phyloP scores from a whole-genome alignment of 2,329 filamentous ascomycete species.

The Stagonosporopsis cucurbitacearum region DNA sequence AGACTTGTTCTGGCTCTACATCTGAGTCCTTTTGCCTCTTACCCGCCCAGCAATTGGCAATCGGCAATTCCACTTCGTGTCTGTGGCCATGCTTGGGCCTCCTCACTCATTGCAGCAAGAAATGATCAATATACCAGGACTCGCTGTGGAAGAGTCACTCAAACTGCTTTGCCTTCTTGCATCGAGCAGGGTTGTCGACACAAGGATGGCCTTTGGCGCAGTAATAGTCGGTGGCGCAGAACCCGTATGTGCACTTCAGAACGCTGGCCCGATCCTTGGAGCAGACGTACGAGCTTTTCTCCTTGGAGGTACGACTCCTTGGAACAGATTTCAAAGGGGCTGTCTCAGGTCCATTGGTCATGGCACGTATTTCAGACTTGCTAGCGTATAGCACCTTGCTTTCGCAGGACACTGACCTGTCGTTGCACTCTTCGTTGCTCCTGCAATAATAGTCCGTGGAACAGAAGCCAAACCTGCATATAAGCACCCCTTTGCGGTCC shows the following conservation, averaged over 20 bases:
- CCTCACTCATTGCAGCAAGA: background rate
- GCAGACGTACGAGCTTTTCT: background rate
- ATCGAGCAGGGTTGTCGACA: slow-evolving; percentile 5
- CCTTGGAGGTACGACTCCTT: background rate
- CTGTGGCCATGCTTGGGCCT: background rate
- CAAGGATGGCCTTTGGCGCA: slow-evolving; percentile 3
- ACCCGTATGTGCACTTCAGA: slow-evolving; percentile 3
- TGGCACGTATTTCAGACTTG: background rate
- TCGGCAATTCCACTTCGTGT: background rate
- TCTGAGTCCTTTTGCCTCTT: background rate
- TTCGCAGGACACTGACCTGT: slow-evolving; percentile 2
- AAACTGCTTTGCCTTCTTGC: background rate
- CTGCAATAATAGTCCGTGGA: slow-evolving; percentile 12
- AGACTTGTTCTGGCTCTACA: background rate
- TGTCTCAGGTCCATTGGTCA: background rate
- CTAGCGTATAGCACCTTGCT: background rate
- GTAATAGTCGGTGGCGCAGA: slow-evolving; percentile 10
- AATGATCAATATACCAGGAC: background rate
- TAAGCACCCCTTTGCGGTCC: slow-evolving; percentile 7
- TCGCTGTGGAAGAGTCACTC: too few relatives aligned
- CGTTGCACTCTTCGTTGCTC: slow-evolving; percentile 1
- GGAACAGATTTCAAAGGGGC: background rate
- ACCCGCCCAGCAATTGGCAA: too few relatives aligned
- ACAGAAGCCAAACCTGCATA: slow-evolving; percentile 15
- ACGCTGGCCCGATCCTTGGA: slow-evolving; percentile 9